A percentile compares a stretch with the other conserved stretches of the same genome.
phyloP scores from a whole-genome alignment of 2,329 filamentous ascomycete genomes.

The Colletotrichum horii region DNA sequence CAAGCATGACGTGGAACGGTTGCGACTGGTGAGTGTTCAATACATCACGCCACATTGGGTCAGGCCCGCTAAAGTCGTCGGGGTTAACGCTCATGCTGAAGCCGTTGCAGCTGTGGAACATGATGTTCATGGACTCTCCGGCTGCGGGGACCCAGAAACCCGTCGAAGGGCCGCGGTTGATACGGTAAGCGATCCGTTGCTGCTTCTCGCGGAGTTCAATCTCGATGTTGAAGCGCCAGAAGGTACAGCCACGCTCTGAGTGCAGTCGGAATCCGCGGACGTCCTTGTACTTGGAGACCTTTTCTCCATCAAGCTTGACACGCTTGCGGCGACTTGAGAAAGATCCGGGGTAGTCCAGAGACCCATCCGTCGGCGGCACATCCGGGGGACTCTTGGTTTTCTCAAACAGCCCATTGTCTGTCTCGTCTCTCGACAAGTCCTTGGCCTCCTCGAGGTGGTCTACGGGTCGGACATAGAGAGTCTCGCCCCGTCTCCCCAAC shows the following conservation, averaged over 20 bases:
- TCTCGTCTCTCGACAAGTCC: constrained; percentile 81
- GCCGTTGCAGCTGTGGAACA: constrained; percentile 98
- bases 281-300: constrained; percentile 80
- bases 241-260: constrained; percentile 84
- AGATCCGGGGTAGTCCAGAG: constrained; percentile 55
- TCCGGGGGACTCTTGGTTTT: constrained; percentile 61
- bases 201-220: constrained; percentile 81
- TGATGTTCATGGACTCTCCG: constrained; percentile 92
- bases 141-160: constrained; percentile 94
- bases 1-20: constrained; percentile 98
- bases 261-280: constrained; percentile 84
- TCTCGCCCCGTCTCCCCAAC: constrained; percentile 81
- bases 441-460: constrained; percentile 79
- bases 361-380: constrained; percentile 42
- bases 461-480: constrained; percentile 87
- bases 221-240: constrained; percentile 97
- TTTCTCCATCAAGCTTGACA: constrained; percentile 75
- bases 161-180: constrained; percentile 87
- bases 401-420: constrained; percentile 84
- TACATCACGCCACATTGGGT: constrained; percentile 96
- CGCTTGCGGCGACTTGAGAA: constrained; percentile 60
- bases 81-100: constrained; percentile 84
- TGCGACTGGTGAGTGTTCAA: constrained; percentile 88
- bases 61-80: constrained; percentile 85
- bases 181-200: constrained; percentile 90